phyloP scores from a whole-genome alignment of 177 flowering plant species.

The Telopea speciosissima region DNA sequence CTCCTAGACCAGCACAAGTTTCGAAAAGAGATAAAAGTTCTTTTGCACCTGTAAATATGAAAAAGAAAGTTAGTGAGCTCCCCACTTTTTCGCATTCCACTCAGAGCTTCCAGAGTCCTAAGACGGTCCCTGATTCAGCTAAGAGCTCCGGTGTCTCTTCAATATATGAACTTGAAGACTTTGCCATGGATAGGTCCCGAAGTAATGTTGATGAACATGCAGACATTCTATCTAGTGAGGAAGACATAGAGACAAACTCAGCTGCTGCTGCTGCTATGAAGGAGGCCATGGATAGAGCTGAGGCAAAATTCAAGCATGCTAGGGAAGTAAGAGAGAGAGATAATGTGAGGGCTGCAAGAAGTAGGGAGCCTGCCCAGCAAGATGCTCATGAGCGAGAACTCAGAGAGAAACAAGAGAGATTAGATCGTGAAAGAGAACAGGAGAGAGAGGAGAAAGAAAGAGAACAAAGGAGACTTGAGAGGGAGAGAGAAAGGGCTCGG shows the following conservation, averaged over 20 bases:
- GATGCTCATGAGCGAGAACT: constrained; percentile 48
- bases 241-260: constrained; percentile 38
- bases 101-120: constrained; percentile 39
- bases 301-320: constrained; percentile 31
- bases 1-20: constrained; percentile 57
- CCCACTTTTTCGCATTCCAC: constrained; percentile 35
- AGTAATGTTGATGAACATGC: constrained; percentile 35
- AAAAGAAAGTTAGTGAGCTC: constrained; percentile 43
- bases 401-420: constrained; percentile 51
- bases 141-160: constrained; percentile 42
- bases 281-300: constrained; percentile 36
- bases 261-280: constrained; percentile 62
- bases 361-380: constrained; percentile 41
- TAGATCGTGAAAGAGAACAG: constrained; percentile 52
- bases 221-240: constrained; percentile 50
- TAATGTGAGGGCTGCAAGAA: constrained; percentile 38
- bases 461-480: constrained; percentile 44
- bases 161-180: constrained; percentile 77
- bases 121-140: constrained; percentile 26
- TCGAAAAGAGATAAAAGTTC: constrained; percentile 36
- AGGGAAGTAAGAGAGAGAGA: constrained; percentile 31
- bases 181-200: constrained; percentile 53
- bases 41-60: constrained; percentile 30
- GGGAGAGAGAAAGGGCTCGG: constrained; percentile 37
- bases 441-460: constrained; percentile 65